These are phyloP conservation scores for Castanopsis chinensis DNA, from an alignment of 306 rosid genomes.

Conservation along the genomic window DNA sequence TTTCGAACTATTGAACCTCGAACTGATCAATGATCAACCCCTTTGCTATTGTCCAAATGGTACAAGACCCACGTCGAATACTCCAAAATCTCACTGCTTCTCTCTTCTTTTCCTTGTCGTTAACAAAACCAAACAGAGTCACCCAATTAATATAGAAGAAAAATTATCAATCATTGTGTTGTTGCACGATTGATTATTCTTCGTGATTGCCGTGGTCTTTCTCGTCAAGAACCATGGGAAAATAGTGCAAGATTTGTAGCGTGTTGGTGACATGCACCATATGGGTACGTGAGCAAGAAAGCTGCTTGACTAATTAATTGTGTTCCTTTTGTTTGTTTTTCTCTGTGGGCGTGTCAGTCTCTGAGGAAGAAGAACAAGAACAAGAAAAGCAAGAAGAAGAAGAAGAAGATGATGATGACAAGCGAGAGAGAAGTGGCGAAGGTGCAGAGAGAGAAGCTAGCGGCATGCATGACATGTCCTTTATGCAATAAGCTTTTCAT, in stretches of 20 bases:
- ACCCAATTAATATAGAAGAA: constrained; percentile 3
- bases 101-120: constrained; percentile 10
- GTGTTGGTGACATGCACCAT: constrained; percentile 56
- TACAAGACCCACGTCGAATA: constrained; percentile 34
- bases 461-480: constrained; percentile 26
- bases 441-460: constrained; percentile 2
- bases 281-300: constrained; percentile 39
- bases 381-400: neutral
- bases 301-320: neutral
- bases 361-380: neutral
- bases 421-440: neutral
- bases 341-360: constrained; percentile 4
- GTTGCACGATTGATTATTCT: constrained; percentile 7
- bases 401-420: constrained; percentile 20
- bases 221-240: constrained; percentile 29
- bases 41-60: constrained; percentile 43
- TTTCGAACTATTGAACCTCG: constrained; percentile 14
- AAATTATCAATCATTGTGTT: neutral
- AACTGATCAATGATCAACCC: constrained; percentile 23
- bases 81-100: constrained; percentile 29
- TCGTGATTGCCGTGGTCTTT: constrained; percentile 22
- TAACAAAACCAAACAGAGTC: constrained; percentile 3
- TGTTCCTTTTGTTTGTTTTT: constrained; percentile 18
- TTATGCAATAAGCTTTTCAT: constrained; percentile 26
- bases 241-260: constrained; percentile 9